phyloP scores from a whole-genome alignment of 148 eudicot species.

The Spergularia bocconei region DNA sequence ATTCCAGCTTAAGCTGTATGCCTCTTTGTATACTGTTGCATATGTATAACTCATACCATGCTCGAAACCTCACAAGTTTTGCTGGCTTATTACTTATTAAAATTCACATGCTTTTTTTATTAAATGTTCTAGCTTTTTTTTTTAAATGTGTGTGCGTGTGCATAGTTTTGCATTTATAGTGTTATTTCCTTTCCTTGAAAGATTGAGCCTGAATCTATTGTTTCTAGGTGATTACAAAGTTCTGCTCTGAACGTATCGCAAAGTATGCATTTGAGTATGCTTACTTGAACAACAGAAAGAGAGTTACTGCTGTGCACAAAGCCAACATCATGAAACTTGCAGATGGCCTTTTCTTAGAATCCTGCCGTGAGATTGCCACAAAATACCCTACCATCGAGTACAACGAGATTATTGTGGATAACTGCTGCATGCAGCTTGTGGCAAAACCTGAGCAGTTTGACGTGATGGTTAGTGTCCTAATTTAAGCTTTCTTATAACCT shows the following conservation, averaged over 20 bases:
- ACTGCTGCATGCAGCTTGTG: conserved; percentile 96
- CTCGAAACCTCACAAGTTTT: neutral
- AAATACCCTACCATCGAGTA: conserved; percentile 71
- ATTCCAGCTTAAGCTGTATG: neutral
- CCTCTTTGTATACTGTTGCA: neutral
- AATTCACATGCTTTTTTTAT: neutral
- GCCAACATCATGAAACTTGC: conserved; percentile 95
- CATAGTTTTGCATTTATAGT: neutral
- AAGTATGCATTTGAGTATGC: conserved; percentile 90
- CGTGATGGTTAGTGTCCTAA: conserved; percentile 58
- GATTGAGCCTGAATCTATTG: conserved; percentile 8
- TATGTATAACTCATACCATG: neutral
- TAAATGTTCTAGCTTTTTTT: neutral
- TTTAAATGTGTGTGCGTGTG: neutral
- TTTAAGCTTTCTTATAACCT: neutral
- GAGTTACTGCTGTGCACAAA: conserved; percentile 88
- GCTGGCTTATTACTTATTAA: neutral
- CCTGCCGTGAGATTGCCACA: conserved; percentile 76
- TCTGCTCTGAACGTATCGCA: conserved; percentile 87
- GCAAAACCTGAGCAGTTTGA: conserved; percentile 90
- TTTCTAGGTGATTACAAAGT: conserved; percentile 80
- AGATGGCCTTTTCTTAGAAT: conserved; percentile 85
- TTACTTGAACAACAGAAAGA: conserved; percentile 79
- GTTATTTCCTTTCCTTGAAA: neutral
- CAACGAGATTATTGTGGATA: conserved; percentile 82